A percentile compares a stretch with the other conserved stretches of the same genome.
Conservation (phyloP, 768 basidiomycete genomes). For the Mycena epipterygia region DNA sequence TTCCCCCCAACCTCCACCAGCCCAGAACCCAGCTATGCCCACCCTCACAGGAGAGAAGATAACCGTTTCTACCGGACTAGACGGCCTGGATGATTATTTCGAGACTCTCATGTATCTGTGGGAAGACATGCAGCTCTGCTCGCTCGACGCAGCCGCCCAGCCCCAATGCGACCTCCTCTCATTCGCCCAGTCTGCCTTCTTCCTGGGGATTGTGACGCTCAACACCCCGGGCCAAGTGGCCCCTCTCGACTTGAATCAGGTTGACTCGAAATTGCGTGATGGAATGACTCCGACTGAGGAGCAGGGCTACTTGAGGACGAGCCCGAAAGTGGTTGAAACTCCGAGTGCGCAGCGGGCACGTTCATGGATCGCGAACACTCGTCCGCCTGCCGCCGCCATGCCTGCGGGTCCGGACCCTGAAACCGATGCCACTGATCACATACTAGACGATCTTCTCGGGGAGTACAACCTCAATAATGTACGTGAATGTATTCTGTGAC, state of each 20-base stretch:
- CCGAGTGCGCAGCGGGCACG: too few relatives aligned
- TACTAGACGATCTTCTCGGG: too few relatives aligned
- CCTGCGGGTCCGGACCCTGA: too few relatives aligned
- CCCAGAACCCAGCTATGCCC: slow-evolving; percentile 6
- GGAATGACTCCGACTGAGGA: too few relatives aligned
- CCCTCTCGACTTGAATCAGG: background rate
- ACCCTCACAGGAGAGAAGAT: slow-evolving; percentile 29
- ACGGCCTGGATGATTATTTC: slow-evolving; percentile 54
- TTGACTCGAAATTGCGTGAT: background rate
- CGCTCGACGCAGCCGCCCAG: slow-evolving; percentile 54
- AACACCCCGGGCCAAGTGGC: background rate
- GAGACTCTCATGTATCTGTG: slow-evolving; percentile 52
- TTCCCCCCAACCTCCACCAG: background rate
- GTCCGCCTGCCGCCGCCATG: too few relatives aligned
- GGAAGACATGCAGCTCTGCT: slow-evolving; percentile 56
- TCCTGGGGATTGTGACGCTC: slow-evolving; percentile 57
- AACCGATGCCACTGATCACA: too few relatives aligned
- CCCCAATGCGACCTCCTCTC: slow-evolving; percentile 55
- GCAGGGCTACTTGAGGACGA: too few relatives aligned
- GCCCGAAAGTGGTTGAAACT: too few relatives aligned
- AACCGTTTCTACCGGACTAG: slow-evolving; percentile 47
- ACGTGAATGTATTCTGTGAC: too few relatives aligned
- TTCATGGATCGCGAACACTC: too few relatives aligned
- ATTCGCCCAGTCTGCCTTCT: slow-evolving; percentile 53
- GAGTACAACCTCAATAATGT: too few relatives aligned